phyloP scores from a whole-genome alignment of 495 filamentous ascomycete species.

The Tuber microsphaerosporum region DNA sequence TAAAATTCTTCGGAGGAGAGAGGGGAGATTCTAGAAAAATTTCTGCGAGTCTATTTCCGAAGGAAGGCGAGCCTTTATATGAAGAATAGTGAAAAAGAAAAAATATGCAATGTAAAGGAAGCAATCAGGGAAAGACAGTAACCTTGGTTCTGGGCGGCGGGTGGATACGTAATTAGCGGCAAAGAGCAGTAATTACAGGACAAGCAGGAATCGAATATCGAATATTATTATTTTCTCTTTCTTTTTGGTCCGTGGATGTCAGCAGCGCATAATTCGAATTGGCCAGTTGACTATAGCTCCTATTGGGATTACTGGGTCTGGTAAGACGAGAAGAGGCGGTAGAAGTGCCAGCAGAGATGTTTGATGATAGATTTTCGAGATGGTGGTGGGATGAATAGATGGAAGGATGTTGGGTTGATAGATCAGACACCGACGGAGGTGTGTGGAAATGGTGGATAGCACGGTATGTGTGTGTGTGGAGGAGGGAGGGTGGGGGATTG shows the following conservation, averaged over 20 bases:
- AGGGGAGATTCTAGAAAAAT: conserved; percentile 19
- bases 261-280: conserved; percentile 36
- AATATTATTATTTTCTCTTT: conserved; percentile 16
- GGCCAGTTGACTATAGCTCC: conserved; percentile 20
- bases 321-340: neutral
- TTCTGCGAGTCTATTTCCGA: conserved; percentile 23
- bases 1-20: neutral
- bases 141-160: conserved; percentile 22
- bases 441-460: neutral
- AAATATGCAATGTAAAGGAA: conserved; percentile 14
- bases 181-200: conserved; percentile 16
- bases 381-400: conserved; percentile 2
- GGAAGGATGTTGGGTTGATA: conserved; percentile 6
- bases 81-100: neutral
- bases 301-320: conserved; percentile 1
- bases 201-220: conserved; percentile 29
- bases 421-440: conserved; percentile 16
- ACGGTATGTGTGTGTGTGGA: neutral
- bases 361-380: neutral
- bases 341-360: neutral
- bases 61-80: conserved; percentile 27
- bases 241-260: conserved; percentile 11
- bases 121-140: conserved; percentile 33
- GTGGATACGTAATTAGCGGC: conserved; percentile 30
- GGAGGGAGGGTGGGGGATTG: conserved; percentile 20